Evolutionary conservation across 345 rosid species (phyloP).

Genomic region (Murraya paniculata): DNA sequence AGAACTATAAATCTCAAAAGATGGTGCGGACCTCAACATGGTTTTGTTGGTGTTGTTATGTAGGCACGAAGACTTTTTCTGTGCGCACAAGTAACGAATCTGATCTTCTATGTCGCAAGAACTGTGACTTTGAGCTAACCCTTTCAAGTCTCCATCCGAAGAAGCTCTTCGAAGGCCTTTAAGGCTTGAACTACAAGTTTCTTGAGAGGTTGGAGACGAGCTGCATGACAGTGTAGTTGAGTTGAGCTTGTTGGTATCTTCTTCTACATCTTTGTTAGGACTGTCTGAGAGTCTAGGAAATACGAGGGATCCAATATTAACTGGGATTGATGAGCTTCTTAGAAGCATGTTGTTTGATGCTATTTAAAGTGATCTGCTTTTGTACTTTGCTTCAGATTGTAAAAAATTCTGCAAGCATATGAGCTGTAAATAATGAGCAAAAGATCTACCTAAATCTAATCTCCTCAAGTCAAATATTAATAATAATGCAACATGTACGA

Average conservation of each 20-base stretch:
- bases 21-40: constrained; percentile 56
- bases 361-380: neutral
- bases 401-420: neutral
- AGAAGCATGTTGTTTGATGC: constrained; percentile 20
- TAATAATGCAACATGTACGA: neutral
- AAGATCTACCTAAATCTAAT: neutral
- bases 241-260: neutral
- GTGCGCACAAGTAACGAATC: constrained; percentile 6
- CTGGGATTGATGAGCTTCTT: constrained; percentile 29
- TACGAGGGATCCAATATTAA: neutral
- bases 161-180: constrained; percentile 26
- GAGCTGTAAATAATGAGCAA: constrained; percentile 1
- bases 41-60: constrained; percentile 1
- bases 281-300: constrained; percentile 16
- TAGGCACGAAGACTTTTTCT: constrained; percentile 12
- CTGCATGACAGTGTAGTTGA: constrained; percentile 9
- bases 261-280: constrained; percentile 14
- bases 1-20: constrained; percentile 45
- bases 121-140: constrained; percentile 1
- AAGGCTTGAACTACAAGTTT: neutral
- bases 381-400: neutral
- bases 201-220: constrained; percentile 22
- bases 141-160: constrained; percentile 33
- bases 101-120: constrained; percentile 20
- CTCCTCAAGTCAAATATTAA: neutral